Percentiles rank a stretch among this genome's conserved stretches.
phyloP scores from a whole-genome alignment of 225 moss, liverwort and hornwort genomes.

The Pseudisothecium myosuroides region DNA sequence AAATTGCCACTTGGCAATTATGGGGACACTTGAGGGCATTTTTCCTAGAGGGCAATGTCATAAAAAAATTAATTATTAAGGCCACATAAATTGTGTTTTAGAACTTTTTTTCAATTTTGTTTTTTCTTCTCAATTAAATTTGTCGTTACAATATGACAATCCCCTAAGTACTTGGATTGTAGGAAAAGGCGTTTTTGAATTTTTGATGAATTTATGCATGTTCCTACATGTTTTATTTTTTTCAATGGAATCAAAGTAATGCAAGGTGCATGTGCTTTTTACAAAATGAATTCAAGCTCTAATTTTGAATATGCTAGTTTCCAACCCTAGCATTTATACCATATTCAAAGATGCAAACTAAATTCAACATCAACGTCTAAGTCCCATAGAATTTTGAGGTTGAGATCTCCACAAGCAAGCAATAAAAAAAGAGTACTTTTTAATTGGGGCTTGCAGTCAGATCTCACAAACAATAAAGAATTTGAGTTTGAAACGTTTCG shows the following conservation, averaged over 20 bases:
- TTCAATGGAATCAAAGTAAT: background rate
- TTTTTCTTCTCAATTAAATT: background rate
- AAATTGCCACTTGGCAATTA: background rate
- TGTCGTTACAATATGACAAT: background rate
- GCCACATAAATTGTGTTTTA: background rate
- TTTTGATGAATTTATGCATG: background rate
- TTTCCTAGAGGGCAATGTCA: background rate
- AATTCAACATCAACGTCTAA: background rate
- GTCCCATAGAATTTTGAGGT: background rate
- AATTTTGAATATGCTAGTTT: background rate
- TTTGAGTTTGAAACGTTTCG: background rate
- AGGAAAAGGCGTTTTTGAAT: background rate
- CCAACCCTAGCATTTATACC: background rate
- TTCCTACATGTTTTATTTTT: background rate
- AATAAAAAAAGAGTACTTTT: background rate
- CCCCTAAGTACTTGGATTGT: accelerated
- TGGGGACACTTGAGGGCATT: background rate
- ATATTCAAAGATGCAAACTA: background rate
- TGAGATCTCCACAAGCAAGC: background rate
- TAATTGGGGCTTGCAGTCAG: background rate
- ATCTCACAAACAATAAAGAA: background rate
- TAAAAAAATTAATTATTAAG: background rate
- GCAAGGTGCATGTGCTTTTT: background rate
- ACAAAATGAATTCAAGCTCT: background rate
- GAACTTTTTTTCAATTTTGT: background rate